Evolutionary conservation across 2,329 filamentous ascomycete genomes (phyloP).

Genomic region (Chaetomium olivaceum): DNA sequence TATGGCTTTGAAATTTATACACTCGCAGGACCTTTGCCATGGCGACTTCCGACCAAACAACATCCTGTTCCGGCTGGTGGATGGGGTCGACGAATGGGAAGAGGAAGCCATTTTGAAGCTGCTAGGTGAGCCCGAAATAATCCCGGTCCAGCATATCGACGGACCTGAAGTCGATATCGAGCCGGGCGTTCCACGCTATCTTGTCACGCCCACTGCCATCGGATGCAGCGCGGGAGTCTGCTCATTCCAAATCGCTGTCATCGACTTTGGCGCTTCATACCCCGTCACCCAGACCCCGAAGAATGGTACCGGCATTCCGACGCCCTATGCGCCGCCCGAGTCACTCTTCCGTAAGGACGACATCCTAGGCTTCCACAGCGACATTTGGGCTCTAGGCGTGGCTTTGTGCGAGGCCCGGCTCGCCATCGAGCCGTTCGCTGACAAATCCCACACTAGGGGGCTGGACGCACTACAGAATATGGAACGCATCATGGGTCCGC

Average conservation of each 20-base stretch:
- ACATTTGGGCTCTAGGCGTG: slow-evolving; percentile 23
- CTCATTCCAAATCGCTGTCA: slow-evolving; percentile 13
- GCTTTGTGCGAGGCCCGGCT: slow-evolving; percentile 1
- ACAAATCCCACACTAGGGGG: neutral
- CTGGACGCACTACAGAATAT: neutral
- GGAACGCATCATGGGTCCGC: slow-evolving; percentile 19
- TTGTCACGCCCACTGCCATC: slow-evolving; percentile 1
- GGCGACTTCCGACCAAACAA: slow-evolving; percentile 27
- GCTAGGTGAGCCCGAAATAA: neutral
- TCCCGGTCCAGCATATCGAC: neutral
- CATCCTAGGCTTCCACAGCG: neutral
- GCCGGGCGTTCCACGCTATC: slow-evolving; percentile 16
- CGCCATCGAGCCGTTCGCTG: neutral
- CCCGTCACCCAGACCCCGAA: neutral
- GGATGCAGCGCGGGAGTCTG: neutral
- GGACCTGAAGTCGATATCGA: neutral
- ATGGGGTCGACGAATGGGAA: slow-evolving; percentile 13
- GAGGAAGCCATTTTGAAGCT: slow-evolving; percentile 13
- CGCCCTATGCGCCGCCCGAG: slow-evolving; percentile 15
- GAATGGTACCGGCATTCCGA: slow-evolving; percentile 9
- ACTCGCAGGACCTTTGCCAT: slow-evolving; percentile 22
- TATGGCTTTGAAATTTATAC: slow-evolving; percentile 19
- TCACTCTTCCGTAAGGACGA: neutral
- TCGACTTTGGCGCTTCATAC: slow-evolving; percentile 28
- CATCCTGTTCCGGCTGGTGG: slow-evolving; percentile 14